phyloP scores from a whole-genome alignment of 179 eudicot genomes.

The Drosera spatulata region DNA sequence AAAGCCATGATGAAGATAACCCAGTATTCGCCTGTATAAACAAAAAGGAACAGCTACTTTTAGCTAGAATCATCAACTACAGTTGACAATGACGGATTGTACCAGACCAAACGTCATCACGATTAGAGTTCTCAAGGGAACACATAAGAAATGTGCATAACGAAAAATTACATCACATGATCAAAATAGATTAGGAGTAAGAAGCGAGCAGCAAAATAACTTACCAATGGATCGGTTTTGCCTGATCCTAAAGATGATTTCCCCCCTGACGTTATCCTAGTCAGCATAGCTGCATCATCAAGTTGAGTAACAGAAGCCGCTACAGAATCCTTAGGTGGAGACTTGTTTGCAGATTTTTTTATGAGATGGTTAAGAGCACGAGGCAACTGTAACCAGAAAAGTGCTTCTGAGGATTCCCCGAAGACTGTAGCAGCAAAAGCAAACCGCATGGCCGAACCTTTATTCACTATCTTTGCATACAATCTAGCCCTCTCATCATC shows the following conservation, averaged over 20 bases:
- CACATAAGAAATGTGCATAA: no score
- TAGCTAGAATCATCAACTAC: no score
- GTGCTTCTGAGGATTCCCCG: slow-evolving; percentile 85
- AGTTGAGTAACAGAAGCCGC: slow-evolving; percentile 31
- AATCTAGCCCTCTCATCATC: slow-evolving; percentile 84
- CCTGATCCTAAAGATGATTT: slow-evolving; percentile 46
- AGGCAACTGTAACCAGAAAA: slow-evolving; percentile 92
- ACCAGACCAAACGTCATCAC: no score
- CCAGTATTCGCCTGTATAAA: no score
- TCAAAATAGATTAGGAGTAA: neutral
- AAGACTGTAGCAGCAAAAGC: slow-evolving; percentile 95
- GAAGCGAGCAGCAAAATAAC: slow-evolving; percentile 7
- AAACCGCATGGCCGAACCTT: slow-evolving; percentile 63
- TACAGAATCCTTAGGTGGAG: slow-evolving; percentile 36
- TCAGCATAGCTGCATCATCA: slow-evolving; percentile 63
- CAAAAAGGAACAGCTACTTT: neutral
- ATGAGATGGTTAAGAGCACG: slow-evolving; percentile 69
- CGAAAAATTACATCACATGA: no score
- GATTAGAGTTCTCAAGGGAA: no score
- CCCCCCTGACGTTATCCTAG: slow-evolving; percentile 64
- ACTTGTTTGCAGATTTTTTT: slow-evolving; percentile 48
- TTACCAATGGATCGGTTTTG: slow-evolving; percentile 50
- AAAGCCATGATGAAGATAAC: no score
- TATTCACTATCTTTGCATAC: slow-evolving; percentile 60
- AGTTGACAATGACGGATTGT: no score